Evolutionary conservation across 2,329 filamentous ascomycete genomes (phyloP).

Genomic region (Cytospora leucostoma): DNA sequence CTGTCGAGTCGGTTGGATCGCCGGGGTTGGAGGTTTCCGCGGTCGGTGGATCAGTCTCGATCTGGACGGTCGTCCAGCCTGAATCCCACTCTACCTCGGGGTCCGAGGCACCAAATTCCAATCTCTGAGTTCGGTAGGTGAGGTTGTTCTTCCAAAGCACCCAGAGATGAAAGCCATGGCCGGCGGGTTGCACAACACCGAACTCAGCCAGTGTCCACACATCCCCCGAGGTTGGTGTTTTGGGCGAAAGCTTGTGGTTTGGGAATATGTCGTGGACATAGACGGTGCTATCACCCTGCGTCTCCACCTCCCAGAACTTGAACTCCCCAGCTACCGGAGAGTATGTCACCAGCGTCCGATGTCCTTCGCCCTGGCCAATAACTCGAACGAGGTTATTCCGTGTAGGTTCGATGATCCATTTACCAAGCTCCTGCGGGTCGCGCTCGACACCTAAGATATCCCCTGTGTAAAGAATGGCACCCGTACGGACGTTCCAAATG

Average conservation of each 20-base stretch:
- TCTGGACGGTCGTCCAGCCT: slow-evolving; percentile 70
- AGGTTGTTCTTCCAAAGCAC: slow-evolving; percentile 84
- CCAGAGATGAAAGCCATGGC: slow-evolving; percentile 67
- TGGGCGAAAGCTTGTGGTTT: slow-evolving; percentile 62
- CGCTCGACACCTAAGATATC: slow-evolving; percentile 73
- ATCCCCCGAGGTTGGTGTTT: slow-evolving; percentile 68
- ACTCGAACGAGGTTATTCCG: slow-evolving; percentile 77
- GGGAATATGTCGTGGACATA: slow-evolving; percentile 73
- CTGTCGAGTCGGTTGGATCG: slow-evolving; percentile 69
- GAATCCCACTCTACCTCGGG: slow-evolving; percentile 62
- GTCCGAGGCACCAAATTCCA: slow-evolving; percentile 56
- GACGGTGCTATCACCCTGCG: slow-evolving; percentile 64
- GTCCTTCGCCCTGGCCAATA: slow-evolving; percentile 57
- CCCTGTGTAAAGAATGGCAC: slow-evolving; percentile 72
- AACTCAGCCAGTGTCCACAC: slow-evolving; percentile 84
- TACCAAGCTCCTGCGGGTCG: slow-evolving; percentile 68
- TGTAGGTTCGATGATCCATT: slow-evolving; percentile 76
- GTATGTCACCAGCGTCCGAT: slow-evolving; percentile 71
- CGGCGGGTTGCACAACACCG: slow-evolving; percentile 57
- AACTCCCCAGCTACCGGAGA: slow-evolving; percentile 88
- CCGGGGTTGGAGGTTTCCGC: slow-evolving; percentile 61
- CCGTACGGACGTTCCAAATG: slow-evolving; percentile 85
- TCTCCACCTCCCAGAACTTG: slow-evolving; percentile 83
- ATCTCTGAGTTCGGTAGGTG: slow-evolving; percentile 70
- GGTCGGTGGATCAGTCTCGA: slow-evolving; percentile 57